Evolutionary conservation across 2,329 filamentous ascomycete genomes (phyloP), one percentile per base, ranked within the genome.

Genomic region (Xylariaceae sp.): DNA sequence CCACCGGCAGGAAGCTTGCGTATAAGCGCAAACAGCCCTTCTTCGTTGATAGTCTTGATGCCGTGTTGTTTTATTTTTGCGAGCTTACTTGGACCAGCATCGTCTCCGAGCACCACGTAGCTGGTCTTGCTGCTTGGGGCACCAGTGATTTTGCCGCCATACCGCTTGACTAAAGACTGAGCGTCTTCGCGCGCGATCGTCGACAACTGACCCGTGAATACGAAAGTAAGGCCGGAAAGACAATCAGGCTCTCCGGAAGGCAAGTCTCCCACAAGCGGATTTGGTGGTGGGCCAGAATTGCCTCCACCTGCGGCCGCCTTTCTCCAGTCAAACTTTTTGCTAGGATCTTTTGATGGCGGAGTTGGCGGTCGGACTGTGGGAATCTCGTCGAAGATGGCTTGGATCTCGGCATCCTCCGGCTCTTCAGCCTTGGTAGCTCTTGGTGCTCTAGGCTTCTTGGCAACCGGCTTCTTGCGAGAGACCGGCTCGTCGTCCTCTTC

Each of bases 61-160:
- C 85, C 85, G 67, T 89, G 78, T 17, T 90, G 82, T 58, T 83
- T 81, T 66, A 99, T 97, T 66, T 92, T 97, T 65, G 87, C 80
- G 47, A 99, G 80, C 73, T 99, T 99, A 74, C 88, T 95, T 0
- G 94, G 94, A 0, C 94, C 94, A 23, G 95, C 94, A 73, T 97
- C 94, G 30, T 82, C 83, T 49, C 94, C 94, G 2, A 99, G 82
- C 13, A 99, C 90, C 51, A 99, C 92, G 71, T 91, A 99, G 69
- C 83, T 94, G 0, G 95, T 99, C 75, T 96, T 97, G 70, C 87
- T 89, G 71, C 93, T 97, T 17, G 95, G 94, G 4, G 85, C 87
- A 8, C 79, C 80, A 8, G 88, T 96, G 23, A 96, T 87, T 75
- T 96, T 97, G 56, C 94, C 94, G 48, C 94, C 95, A 72, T 97